Base-by-base conservation (phyloP, 805 yeast species). In the Candida nanaspora region DNA sequence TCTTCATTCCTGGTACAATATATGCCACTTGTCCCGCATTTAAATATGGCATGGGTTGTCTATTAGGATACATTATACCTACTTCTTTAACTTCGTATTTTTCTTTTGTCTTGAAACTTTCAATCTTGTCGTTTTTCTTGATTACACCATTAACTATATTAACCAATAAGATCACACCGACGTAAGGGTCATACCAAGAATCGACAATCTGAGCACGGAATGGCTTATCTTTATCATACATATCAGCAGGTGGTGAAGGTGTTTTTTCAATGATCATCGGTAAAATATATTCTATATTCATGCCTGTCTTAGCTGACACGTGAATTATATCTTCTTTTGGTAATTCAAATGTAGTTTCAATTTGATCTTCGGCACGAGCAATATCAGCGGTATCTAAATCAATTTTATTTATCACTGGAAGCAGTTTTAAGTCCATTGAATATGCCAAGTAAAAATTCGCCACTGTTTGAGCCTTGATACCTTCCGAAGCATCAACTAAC, bases 391-490 rank as follows among this genome's bases (percentile, higher is more conserved):
- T 84, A 45, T 83, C 93, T 40, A 91, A 65, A 62, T 91, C 98
- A 37, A 91, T 83, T 55, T 91, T 91, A 65, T 91, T 91, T 38
- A 91, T 85, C 15, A 91, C 86, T 0, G 98, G 98, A 1, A 91
- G 71, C 47, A 91, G 66, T 49, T 80, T 79, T 46, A 93, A 71
- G 9, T 82, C 85, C 79, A 87, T 74, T 42, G 91, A 82, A 55
- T 84, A 83, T 0, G 98, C 98, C 41, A 91, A 68, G 54, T 82
- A 86, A 62, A 86, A 91, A 59, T 93, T 91, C 20, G 98, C 97
- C n/a, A 91, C 97, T 0, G 98, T 93, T 59, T 91, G 98, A 0
- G 98, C 98, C 59, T 88, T 97, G 3, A 91, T 88, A 39, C 98
- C 98, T 55, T 93, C 97, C 2, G 91, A 74, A 2, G 98, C 98